Conservation (phyloP, 495 filamentous ascomycete genomes). For the Neurospora sp. region DNA sequence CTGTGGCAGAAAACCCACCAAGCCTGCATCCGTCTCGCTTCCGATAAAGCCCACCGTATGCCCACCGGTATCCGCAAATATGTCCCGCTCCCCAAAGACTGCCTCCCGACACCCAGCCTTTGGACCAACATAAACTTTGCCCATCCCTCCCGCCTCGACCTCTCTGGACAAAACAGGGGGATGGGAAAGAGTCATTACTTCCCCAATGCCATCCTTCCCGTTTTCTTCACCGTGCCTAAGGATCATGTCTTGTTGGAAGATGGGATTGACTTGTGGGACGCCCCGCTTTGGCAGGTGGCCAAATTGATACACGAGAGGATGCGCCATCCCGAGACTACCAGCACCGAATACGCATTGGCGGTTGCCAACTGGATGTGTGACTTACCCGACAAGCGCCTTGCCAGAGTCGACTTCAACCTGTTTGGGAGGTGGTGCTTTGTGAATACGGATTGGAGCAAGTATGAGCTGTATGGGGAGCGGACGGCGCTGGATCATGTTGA, state of each 20-base stretch:
- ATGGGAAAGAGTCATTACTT: neutral
- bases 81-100: neutral
- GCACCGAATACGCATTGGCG: neutral
- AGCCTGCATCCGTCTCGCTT: neutral
- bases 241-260: neutral
- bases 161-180: neutral
- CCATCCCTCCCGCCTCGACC: neutral
- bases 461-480: neutral
- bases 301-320: neutral
- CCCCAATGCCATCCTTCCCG: neutral
- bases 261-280: neutral
- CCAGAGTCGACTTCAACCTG: neutral
- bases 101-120: neutral
- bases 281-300: neutral
- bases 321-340: neutral
- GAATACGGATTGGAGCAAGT: neutral
- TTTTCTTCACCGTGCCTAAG: neutral
- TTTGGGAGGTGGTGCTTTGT: neutral
- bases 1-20: neutral
- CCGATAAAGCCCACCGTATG: neutral
- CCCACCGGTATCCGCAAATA: neutral
- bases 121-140: neutral
- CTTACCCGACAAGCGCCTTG: neutral
- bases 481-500: neutral
- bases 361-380: neutral